These are phyloP conservation scores for Drosera spatulata DNA, from an alignment of 179 eudicot species.

Conservation along the genomic window DNA sequence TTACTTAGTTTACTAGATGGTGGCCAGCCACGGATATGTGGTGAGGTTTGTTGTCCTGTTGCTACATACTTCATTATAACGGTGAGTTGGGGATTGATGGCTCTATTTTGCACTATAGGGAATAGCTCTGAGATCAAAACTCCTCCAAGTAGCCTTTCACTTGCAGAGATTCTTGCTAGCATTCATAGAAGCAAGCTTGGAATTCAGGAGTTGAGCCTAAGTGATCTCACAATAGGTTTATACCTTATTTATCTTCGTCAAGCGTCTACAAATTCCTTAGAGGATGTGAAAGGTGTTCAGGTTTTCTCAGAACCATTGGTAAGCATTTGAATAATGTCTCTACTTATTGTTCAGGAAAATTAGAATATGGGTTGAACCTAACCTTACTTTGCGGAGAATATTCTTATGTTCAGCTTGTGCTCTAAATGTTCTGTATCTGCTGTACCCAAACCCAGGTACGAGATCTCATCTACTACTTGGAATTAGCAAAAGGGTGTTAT, in stretches of 20 bases:
- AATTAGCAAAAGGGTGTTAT: conserved; percentile 80
- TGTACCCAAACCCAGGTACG: conserved; percentile 36
- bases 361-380: no score
- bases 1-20: background rate
- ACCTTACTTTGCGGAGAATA: no score
- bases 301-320: conserved; percentile 63
- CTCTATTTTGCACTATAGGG: conserved; percentile 29
- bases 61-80: background rate
- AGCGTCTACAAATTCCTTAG: conserved; percentile 49
- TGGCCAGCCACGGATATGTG: background rate
- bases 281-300: conserved; percentile 69
- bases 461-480: conserved; percentile 79
- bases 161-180: conserved; percentile 62
- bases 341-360: no score
- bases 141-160: conserved; percentile 54
- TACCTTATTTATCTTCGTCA: conserved; percentile 86
- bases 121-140: conserved; percentile 36
- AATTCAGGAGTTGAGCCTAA: conserved; percentile 82
- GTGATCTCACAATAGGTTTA: conserved; percentile 85
- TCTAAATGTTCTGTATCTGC: background rate
- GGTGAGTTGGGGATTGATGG: background rate
- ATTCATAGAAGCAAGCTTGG: conserved; percentile 83
- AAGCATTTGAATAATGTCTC: conserved; percentile 15
- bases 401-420: background rate
- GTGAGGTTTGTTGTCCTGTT: background rate